Conservation (phyloP, 75 land plant genomes). For the Isoetes taiwanensis region DNA sequence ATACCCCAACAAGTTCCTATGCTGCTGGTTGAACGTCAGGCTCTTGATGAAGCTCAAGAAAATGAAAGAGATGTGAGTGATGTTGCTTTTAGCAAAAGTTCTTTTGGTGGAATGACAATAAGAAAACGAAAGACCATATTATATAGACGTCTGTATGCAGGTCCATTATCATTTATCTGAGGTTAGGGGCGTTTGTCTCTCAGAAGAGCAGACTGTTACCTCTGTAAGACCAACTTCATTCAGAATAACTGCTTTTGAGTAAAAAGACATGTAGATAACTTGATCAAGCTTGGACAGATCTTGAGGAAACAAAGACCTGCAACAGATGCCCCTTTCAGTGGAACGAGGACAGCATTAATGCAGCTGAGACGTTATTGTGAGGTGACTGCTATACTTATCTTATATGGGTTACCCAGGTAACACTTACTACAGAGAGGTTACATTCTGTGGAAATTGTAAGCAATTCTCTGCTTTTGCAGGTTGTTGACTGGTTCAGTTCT, state of each 20-base stretch:
- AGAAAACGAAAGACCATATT: too few species aligned
- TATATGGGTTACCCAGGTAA: constrained; percentile 94
- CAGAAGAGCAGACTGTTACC: constrained; percentile 84
- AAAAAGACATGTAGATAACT: too few species aligned
- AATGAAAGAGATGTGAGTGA: constrained; percentile 66
- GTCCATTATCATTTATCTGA: too few species aligned
- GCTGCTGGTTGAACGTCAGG: constrained; percentile 72
- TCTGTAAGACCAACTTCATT: constrained; percentile 36
- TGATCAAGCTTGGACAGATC: too few species aligned
- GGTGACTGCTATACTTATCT: constrained; percentile 89
- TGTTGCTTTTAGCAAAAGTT: too few species aligned
- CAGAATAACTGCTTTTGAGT: constrained; percentile 41
- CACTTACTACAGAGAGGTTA: not conserved
- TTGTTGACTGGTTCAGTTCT: constrained; percentile 84
- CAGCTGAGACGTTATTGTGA: constrained; percentile 66
- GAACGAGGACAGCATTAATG: constrained; percentile 59
- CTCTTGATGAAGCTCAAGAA: constrained; percentile 78
- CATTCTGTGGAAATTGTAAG: not conserved
- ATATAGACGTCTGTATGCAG: too few species aligned
- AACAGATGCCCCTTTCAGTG: too few species aligned
- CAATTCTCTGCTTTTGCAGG: constrained; percentile 28
- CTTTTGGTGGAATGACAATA: too few species aligned
- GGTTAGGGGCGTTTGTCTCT: constrained; percentile 83
- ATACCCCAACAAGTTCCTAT: constrained; percentile 67
- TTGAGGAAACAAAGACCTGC: too few species aligned